Percentiles rank a stretch among this genome's conserved stretches.
Evolutionary conservation across 2,329 filamentous ascomycete species (phyloP).

Genomic region (Claviceps sorghi): DNA sequence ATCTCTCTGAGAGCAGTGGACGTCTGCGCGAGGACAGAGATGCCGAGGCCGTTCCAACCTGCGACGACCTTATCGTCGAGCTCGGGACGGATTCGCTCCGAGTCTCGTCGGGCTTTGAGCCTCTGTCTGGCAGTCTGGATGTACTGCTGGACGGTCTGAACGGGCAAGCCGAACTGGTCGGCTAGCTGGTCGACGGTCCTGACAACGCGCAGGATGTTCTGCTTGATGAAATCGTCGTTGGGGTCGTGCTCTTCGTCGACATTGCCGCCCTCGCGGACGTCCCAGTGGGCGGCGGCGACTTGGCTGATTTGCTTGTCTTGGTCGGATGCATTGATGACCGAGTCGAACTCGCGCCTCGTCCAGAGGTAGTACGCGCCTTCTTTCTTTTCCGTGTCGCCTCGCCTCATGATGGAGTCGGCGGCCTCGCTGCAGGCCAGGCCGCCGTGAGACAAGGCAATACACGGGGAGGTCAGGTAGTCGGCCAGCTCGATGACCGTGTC

Average conservation of each 20-base stretch:
- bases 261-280: constrained; percentile 72
- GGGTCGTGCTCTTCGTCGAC: constrained; percentile 69
- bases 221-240: constrained; percentile 86
- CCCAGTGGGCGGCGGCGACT: constrained; percentile 72
- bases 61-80: constrained; percentile 82
- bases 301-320: constrained; percentile 44
- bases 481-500: constrained; percentile 69
- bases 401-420: constrained; percentile 65
- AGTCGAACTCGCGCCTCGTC: constrained; percentile 75
- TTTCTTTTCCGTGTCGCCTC: constrained; percentile 64
- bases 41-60: constrained; percentile 77
- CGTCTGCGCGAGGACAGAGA: constrained; percentile 65
- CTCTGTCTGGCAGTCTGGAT: constrained; percentile 53
- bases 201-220: constrained; percentile 70
- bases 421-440: constrained; percentile 83
- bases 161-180: constrained; percentile 57
- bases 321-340: constrained; percentile 38
- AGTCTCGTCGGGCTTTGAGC: constrained; percentile 56
- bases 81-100: constrained; percentile 59
- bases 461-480: constrained; percentile 61
- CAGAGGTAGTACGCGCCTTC: constrained; percentile 93
- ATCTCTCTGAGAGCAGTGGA: constrained; percentile 51
- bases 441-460: constrained; percentile 52
- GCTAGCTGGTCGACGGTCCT: constrained; percentile 55
- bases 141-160: constrained; percentile 52